Evolutionary conservation across 352 stramenopile species (phyloP), one percentile per base, ranked within the genome.

Genomic region (Phytophthora hybrid): DNA sequence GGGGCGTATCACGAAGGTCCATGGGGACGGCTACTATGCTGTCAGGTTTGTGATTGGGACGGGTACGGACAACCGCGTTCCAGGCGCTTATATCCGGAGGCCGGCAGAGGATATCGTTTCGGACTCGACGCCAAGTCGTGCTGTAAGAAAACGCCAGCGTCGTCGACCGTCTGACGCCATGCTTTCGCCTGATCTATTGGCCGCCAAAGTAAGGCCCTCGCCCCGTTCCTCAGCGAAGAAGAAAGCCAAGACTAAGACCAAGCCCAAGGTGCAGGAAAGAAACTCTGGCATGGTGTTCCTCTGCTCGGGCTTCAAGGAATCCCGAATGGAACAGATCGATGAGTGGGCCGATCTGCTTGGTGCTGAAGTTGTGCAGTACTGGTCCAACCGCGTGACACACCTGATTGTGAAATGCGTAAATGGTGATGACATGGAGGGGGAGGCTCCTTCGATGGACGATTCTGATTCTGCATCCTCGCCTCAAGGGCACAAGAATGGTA

Each of bases 401-500:
- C 75, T 97, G 71, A 90, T 97, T 58, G 90, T 88, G 53, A 91
- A 94, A 71, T 97, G 90, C 49, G 82, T 89, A 34, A 82, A 68
- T n/a, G 66, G 51, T 9, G 76, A 88, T 61, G 71, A 85, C 59
- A 51, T 29, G 37, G 73, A 76, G 19, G 58, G 68, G 14, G 78
- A 79, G 9, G 65, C 68, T 9, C 58, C 31, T 53, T 79, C 52
- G 4, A 57, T 66, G 39, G 65, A 77, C 8, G 59, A 80, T 58
- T 78, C 60, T 7, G 61, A 78, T 59, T 78, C 59, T 34, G 51
- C 68, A 14, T 63, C 54, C 5, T 71, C 67, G 5, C 56, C 60
- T 3, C 72, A 34, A 26, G 53, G 16, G 21, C 68, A 66, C 54
- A 58, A 65, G 19, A 29, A 21, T 56, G 74, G 73, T 26, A 93